Evolutionary conservation across 164 flowering plant genomes (phyloP).

Genomic region (Dillenia turbinata): DNA sequence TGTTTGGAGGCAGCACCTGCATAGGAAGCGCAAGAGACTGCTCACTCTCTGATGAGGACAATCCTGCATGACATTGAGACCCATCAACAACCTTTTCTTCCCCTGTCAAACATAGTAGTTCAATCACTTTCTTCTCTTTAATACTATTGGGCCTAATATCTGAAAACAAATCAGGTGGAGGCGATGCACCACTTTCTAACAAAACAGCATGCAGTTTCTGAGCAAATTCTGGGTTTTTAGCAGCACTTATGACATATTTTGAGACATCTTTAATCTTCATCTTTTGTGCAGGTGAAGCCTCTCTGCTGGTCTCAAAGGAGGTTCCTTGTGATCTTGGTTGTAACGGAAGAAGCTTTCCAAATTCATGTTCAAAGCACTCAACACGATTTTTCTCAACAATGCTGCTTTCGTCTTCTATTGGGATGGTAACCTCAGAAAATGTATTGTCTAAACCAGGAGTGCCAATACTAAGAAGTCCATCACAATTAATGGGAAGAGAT

Average conservation of each 20-base stretch:
- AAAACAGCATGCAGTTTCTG: conserved; percentile 81
- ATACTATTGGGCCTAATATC: conserved; percentile 31
- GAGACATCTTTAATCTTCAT: conserved; percentile 75
- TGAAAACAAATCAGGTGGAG: conserved; percentile 63
- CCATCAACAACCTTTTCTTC: conserved; percentile 16
- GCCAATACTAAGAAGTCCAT: conserved; percentile 14
- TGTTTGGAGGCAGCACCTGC: conserved; percentile 15
- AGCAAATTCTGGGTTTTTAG: conserved; percentile 84
- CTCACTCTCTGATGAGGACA: conserved; percentile 17
- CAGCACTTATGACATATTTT: conserved; percentile 74
- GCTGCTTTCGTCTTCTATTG: conserved; percentile 14
- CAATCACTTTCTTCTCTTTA: conserved; percentile 23
- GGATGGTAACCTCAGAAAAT: conserved; percentile 9
- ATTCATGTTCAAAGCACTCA: conserved; percentile 48
- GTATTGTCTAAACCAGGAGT: conserved; percentile 23
- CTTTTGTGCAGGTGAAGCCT: conserved; percentile 55
- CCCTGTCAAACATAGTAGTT: conserved; percentile 16
- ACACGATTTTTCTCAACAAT: conserved; percentile 25
- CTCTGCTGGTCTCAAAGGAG: conserved; percentile 25
- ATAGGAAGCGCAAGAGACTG: conserved; percentile 23
- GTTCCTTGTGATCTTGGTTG: conserved; percentile 27
- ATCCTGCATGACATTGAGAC: conserved; percentile 7
- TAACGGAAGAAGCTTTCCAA: conserved; percentile 49
- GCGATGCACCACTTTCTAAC: conserved; percentile 78
- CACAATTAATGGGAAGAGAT: conserved; percentile 16